Percentiles rank a stretch among this genome's conserved stretches.
These are phyloP conservation scores for Clavariopsis aquatica DNA, from an alignment of 495 filamentous ascomycete genomes.

Conservation along the genomic window DNA sequence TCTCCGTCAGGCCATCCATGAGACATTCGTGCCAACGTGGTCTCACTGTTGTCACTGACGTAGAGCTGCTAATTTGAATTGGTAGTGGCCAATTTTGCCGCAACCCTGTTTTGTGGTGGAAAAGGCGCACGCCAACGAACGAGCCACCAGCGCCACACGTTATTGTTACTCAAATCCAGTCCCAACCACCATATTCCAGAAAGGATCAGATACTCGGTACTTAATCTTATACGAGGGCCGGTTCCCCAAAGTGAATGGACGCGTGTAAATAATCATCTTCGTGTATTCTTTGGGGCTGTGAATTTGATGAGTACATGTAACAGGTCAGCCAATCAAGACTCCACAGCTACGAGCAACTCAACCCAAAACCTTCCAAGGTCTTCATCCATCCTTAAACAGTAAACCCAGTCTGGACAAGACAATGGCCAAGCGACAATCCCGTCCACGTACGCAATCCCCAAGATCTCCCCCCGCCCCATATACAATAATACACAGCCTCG, in stretches of 20 bases:
- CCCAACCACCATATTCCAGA: not conserved
- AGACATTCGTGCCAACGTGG: not conserved
- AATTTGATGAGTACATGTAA: not conserved
- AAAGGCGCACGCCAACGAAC: not conserved
- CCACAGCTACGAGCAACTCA: not conserved
- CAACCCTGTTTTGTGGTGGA: not conserved
- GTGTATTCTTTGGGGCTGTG: slow-evolving; percentile 7
- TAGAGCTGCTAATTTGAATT: not conserved
- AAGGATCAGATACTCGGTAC: not conserved
- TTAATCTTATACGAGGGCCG: not conserved
- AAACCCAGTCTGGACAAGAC: slow-evolving; percentile 4
- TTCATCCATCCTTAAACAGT: not conserved
- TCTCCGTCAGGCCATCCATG: not conserved
- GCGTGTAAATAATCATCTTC: not conserved
- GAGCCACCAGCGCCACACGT: not conserved
- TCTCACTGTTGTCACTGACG: not conserved
- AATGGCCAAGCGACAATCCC: not conserved
- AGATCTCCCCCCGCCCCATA: not conserved
- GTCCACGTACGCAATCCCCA: slow-evolving; percentile 13
- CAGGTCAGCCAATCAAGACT: not conserved
- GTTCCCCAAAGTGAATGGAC: not conserved
- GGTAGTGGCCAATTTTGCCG: not conserved
- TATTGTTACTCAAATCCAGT: not conserved
- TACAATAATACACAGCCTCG: slow-evolving; percentile 10
- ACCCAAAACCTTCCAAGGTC: slow-evolving; percentile 4